Base-by-base conservation (phyloP, 2,329 filamentous ascomycete species). In the Setomelanomma holmii region DNA sequence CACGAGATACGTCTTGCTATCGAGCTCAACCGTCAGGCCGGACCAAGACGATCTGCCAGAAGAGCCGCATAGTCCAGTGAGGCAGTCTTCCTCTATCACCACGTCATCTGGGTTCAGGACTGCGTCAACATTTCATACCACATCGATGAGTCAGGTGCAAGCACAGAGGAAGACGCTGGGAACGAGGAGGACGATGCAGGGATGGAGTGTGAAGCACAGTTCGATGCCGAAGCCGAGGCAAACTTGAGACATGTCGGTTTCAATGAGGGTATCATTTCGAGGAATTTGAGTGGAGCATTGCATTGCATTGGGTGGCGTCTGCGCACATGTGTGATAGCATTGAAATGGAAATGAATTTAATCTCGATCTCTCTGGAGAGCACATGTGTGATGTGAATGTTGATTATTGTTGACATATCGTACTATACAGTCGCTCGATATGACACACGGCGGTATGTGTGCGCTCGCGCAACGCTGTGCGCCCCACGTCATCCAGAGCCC, bases 111-210 rank as follows among this genome's bases (percentile, higher is more conserved):
- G 61, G 0, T 73, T 76, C 43, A 68, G 62, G 19, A 69, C 75
- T 4, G 77, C 76, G 1, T 68, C 71, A 4, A 78, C 77, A 1
- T 71, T 79, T 19, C 78, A 80, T 58, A 75, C 67, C 0, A 80
- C 78, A 2, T 77, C 76, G 4, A 72, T 79, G 64, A 67, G 49
- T 16, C 53, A 63, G 40, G 47, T 72, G 45, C 62, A 67, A 36
- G 66, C 63, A 27, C 72, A 67, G 42, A 76, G 76, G 56, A 79
- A 72, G 61, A 83, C 80, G n/a, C 56, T 84, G 48, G 82, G 82
- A 1, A 74, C 81, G 53, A 74, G 78, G 51, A 70, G 79, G 46
- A 79, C 75, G 45, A 76, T 84, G 73, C 76, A 81, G 55, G 79
- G 79, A 2, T 84, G 82, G 82, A 76, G 66, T 47, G 72, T 73